These are phyloP conservation scores for Ustilago sp. DNA, from an alignment of 1,284 basidiomycete genomes.

Conservation along the genomic window DNA sequence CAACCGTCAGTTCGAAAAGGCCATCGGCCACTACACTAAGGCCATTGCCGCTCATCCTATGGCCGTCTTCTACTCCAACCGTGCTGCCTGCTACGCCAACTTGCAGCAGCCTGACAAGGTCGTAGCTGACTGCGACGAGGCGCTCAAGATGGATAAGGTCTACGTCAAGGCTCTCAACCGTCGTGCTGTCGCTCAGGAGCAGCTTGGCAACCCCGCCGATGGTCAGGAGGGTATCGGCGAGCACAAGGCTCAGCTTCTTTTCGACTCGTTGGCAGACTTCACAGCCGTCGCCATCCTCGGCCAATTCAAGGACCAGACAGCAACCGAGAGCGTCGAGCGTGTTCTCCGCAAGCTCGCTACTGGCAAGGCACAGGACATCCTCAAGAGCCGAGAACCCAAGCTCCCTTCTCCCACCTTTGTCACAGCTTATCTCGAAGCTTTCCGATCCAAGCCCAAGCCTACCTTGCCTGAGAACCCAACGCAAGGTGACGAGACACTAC, in stretches of 20 bases:
- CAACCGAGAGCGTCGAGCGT: constrained; percentile 86
- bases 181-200: constrained; percentile 86
- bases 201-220: constrained; percentile 80
- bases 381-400: constrained; percentile 82
- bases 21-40: constrained; percentile 87
- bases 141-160: constrained; percentile 83
- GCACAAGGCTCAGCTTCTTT: constrained; percentile 54
- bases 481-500: constrained; percentile 84
- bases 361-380: constrained; percentile 79
- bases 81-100: constrained; percentile 96
- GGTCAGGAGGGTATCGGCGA: constrained; percentile 71
- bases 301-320: constrained; percentile 85
- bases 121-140: constrained; percentile 89
- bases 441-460: constrained; percentile 83
- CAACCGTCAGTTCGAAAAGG: constrained; percentile 80
- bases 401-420: constrained; percentile 93
- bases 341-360: constrained; percentile 87
- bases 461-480: constrained; percentile 80
- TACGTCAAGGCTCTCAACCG: constrained; percentile 98
- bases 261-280: constrained; percentile 76
- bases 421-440: constrained; percentile 95
- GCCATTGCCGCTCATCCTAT: constrained; percentile 84
- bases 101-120: constrained; percentile 84
- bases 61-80: constrained; percentile 96
- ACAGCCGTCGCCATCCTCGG: constrained; percentile 95